A percentile compares a stretch with the other conserved stretches of the same genome.
phyloP scores from a whole-genome alignment of 2,329 filamentous ascomycete genomes.

The Podosphaera xanthii region DNA sequence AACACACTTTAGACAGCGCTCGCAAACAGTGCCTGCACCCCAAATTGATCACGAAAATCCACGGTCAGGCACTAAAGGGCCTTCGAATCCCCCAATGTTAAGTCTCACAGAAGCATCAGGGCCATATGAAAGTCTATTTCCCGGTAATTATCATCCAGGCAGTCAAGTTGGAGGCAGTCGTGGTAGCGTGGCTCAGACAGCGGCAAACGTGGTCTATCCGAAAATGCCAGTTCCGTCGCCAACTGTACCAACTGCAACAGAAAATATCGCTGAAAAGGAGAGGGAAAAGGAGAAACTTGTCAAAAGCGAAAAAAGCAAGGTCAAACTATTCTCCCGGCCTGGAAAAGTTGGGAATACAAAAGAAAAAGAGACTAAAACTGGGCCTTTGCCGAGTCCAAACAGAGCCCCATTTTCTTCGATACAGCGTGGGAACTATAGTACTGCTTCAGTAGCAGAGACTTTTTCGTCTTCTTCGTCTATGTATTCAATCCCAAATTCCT shows the following conservation, averaged over 20 bases:
- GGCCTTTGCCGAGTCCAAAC: conserved; percentile 48
- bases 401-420: conserved; percentile 45
- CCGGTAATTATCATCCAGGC: conserved; percentile 29
- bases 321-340: conserved; percentile 60
- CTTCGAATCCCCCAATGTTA: conserved; percentile 36
- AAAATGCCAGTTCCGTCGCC: conserved; percentile 21
- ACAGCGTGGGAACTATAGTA: conserved; percentile 45
- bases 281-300: conserved; percentile 30
- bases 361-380: conserved; percentile 38
- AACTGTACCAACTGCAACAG: conserved; percentile 12
- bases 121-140: conserved; percentile 32
- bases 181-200: conserved; percentile 43
- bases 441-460: conserved; percentile 41
- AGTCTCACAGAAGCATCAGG: conserved; percentile 42
- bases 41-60: conserved; percentile 10
- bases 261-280: conserved; percentile 12
- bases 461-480: conserved; percentile 33
- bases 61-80: conserved; percentile 18
- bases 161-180: conserved; percentile 35
- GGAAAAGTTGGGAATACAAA: conserved; percentile 50
- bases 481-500: conserved; percentile 55
- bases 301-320: conserved; percentile 50
- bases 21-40: conserved; percentile 44
- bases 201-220: conserved; percentile 50
- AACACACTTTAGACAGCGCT: conserved; percentile 36